Conservation (phyloP, 805 yeast species). For the Phaffomyces thermotolerans region DNA sequence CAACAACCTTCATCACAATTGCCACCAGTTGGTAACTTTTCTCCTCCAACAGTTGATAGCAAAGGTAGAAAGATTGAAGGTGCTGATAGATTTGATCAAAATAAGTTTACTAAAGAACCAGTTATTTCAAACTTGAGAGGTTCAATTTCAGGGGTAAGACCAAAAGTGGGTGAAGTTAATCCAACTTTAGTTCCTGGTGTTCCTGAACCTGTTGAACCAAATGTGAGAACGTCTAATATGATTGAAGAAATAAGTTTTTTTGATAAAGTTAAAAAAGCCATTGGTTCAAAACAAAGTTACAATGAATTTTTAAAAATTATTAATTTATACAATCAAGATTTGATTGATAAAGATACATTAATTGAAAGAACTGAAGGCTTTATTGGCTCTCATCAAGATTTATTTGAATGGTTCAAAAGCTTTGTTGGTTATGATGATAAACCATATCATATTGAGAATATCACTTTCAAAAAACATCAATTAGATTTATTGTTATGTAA, state of each 20-base stretch:
- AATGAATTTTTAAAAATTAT: slow-evolving; percentile 86
- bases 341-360: slow-evolving; percentile 74
- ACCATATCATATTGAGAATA: slow-evolving; percentile 83
- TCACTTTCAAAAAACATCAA: slow-evolving; percentile 81
- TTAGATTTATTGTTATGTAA: slow-evolving; percentile 85
- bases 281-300: slow-evolving; percentile 84
- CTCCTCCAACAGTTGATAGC: slow-evolving; percentile 46
- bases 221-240: slow-evolving; percentile 48
- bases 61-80: slow-evolving; percentile 16
- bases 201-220: slow-evolving; percentile 72
- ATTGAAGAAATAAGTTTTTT: slow-evolving; percentile 86
- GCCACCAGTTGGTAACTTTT: slow-evolving; percentile 87
- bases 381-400: slow-evolving; percentile 71
- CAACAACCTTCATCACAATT: slow-evolving; percentile 36
- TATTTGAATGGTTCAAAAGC: slow-evolving; percentile 84
- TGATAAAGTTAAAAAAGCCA: slow-evolving; percentile 82
- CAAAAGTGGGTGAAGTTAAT: slow-evolving; percentile 28
- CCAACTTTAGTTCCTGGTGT: slow-evolving; percentile 79
- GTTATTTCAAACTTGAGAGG: slow-evolving; percentile 32
- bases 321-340: slow-evolving; percentile 83
- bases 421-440: slow-evolving; percentile 85
- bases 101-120: slow-evolving; percentile 22
- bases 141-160: slow-evolving; percentile 18
- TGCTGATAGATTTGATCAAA: slow-evolving; percentile 8
- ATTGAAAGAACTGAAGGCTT: slow-evolving; percentile 82